Base-by-base conservation (phyloP, 2,329 filamentous ascomycete species). In the Phaeosphaeriaceae sp. region DNA sequence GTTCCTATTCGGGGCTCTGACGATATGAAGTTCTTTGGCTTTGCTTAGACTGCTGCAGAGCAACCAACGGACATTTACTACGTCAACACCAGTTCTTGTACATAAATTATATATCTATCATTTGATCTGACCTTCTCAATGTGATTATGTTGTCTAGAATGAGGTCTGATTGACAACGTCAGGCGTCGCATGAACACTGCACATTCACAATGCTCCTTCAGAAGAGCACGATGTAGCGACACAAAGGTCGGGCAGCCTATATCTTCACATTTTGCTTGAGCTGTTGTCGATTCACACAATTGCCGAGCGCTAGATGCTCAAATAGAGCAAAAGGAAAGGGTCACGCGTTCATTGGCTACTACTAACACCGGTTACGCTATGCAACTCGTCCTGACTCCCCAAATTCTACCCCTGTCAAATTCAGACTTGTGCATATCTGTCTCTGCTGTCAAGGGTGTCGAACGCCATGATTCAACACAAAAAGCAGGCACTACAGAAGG, bases 11-110 rank as follows among this genome's bases (percentile, higher is more conserved):
- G 73, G 33, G 76, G 74, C 17, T 61, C 60, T 0, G 74, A 75
- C 51, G 72, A 74, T 51, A 75, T 75, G 73, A 72, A 71, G 59
- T 75, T 65, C 45, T 75, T 74, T 58, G 72, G 72, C 4, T 72
- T 75, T 51, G 65, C 67, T 20, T 66, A 41, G 44, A 11, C 15
- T 20, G 20, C 20, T 52, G 40, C 22, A n/a, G 17, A 20, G 17
- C 20, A 15, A 2, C 20, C 20, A n/a, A 41, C 13, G 3, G n/a
- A 19, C 3, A 36, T 4, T 2, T 20, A 11, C 20, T 20, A 3
- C 7, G 11, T 44, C 41, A 15, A 19, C 3, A 19, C 4, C 7
- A 6, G 10, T 19, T 44, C 41, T 9, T 19, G 41, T 20, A 21
- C 13, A 15, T 36, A 36, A 15, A 11, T 11, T 36, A 36, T 36